Conservation (phyloP, 169 alveolate species). For the Plasmodium billcollinsi region DNA sequence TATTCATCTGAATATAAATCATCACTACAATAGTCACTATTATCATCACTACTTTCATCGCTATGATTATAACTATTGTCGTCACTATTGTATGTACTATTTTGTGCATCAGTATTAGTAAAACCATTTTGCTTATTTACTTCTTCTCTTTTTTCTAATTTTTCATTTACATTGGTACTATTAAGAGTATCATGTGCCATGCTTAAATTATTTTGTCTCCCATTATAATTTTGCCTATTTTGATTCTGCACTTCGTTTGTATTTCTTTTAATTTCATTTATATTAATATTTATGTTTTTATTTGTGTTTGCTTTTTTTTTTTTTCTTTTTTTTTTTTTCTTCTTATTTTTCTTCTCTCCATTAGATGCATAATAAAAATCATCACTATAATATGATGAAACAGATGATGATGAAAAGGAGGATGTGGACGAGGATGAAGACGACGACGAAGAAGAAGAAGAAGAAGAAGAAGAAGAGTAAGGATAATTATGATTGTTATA, state of each 20-base stretch:
- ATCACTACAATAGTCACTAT: background rate
- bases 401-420: no score
- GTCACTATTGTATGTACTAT: background rate
- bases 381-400: no score
- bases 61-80: slow-evolving; percentile 2
- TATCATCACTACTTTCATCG: slow-evolving; percentile 2
- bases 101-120: background rate
- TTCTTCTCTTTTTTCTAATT: slow-evolving; percentile 4
- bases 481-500: background rate
- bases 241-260: background rate
- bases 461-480: no score
- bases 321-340: background rate
- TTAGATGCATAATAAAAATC: no score
- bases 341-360: background rate
- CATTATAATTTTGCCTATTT: background rate
- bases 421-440: no score
- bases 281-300: background rate
- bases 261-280: background rate
- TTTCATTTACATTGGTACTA: background rate
- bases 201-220: background rate
- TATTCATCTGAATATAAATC: background rate
- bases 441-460: no score
- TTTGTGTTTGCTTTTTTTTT: background rate
- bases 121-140: background rate
- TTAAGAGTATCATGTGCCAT: background rate